Base-by-base conservation (phyloP, 345 rosid species). In the Hypericum androsaemum region DNA sequence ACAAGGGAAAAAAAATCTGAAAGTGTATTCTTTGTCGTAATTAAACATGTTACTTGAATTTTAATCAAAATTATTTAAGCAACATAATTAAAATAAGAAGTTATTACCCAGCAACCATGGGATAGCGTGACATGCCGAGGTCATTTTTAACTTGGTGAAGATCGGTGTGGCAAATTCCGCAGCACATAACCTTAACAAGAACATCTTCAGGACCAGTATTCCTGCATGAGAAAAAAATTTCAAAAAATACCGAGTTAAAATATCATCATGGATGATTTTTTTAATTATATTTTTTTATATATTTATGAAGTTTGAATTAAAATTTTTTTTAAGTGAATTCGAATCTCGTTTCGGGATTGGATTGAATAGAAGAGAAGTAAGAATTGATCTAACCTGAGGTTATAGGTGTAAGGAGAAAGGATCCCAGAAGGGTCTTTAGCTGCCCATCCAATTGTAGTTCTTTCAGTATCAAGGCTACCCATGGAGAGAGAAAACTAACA, bases 131-230 rank as follows among this genome's bases (percentile, higher is more conserved):
- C 77, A 69, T 62, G 72, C 77, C 77, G 0, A 82, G 76, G 58
- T 84, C 86, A 44, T 76, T 79, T 54, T 72, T 84, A 47, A 71
- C 43, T 58, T 82, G 89, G 57, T 80, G 95, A 54, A 88, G 48
- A 70, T 88, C 94, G 5, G 84, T 75, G 59, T 84, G 95, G 63
- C 89, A 81, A 49, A 84, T 69, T 50, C 94, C 96, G 60, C 88
- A 78, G 53, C 64, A 72, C 6, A 82, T 60, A 54, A 88, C 76
- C 71, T 71, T 74, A 36, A 88, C 54, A 41, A 58, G 58, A 2
- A 82, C 88, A 75, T 84, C 97, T 3, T 80, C 88, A 35, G 77
- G 65, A n/a, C 86, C 90, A 1, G 88, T 84, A 59, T 74, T 74
- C 68, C 86, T 82, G 78, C 44, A 49, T 44, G 57, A 9, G 5